These are phyloP conservation scores for Hanseniaspora osmophila DNA, from an alignment of 805 yeast species.

Conservation along the genomic window DNA sequence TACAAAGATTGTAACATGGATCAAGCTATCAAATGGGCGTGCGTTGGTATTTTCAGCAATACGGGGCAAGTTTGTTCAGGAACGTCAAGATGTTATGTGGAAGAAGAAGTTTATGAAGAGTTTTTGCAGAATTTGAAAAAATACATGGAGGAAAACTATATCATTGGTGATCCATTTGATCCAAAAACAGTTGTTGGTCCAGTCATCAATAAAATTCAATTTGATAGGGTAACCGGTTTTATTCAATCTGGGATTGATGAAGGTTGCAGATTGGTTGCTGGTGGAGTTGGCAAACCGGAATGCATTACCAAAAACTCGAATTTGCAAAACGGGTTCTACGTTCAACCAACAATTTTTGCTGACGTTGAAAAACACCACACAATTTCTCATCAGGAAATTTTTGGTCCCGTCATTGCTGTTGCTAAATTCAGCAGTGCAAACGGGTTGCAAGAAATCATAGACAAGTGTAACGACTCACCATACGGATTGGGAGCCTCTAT, in stretches of 20 bases:
- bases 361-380: conserved; percentile 53
- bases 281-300: conserved; percentile 25
- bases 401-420: conserved; percentile 72
- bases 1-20: conserved; percentile 51
- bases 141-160: conserved; percentile 33
- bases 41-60: conserved; percentile 49
- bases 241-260: conserved; percentile 32
- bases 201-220: conserved; percentile 42
- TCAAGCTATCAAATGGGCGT: conserved; percentile 56
- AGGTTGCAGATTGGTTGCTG: conserved; percentile 34
- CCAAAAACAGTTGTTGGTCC: conserved; percentile 42
- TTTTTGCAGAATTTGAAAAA: conserved; percentile 32
- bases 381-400: conserved; percentile 68
- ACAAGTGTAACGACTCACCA: conserved; percentile 53
- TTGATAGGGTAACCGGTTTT: conserved; percentile 34
- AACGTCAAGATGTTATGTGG: conserved; percentile 47
- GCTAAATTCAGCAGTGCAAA: conserved; percentile 52
- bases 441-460: conserved; percentile 38
- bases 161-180: conserved; percentile 42
- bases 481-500: conserved; percentile 79
- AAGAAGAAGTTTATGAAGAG: conserved; percentile 40
- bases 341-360: conserved; percentile 64
- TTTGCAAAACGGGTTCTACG: conserved; percentile 38
- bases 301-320: conserved; percentile 18
- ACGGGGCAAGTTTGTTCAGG: conserved; percentile 61